These are phyloP conservation scores for Phytophthora ohioensis DNA, from an alignment of 352 stramenopile genomes.

Conservation along the genomic window DNA sequence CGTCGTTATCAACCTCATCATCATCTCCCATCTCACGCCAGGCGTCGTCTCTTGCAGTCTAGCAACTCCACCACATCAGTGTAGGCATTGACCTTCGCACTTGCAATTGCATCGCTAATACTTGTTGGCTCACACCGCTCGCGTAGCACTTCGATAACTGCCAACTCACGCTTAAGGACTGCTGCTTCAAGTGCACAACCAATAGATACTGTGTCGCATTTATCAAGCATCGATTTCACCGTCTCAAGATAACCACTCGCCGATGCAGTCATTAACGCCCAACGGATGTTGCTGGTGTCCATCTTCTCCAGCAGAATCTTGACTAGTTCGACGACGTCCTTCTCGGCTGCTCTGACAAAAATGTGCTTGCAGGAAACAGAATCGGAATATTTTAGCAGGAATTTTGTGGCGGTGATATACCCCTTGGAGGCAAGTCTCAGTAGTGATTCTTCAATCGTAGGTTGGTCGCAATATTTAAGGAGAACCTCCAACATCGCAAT, in stretches of 20 bases:
- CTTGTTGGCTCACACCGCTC: background rate
- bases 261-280: background rate
- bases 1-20: too few species aligned
- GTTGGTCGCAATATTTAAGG: background rate
- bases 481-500: background rate
- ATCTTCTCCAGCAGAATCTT: background rate
- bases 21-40: too few species aligned
- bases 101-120: background rate
- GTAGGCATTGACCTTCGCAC: background rate
- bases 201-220: background rate
- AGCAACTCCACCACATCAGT: background rate
- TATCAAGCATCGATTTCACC: background rate
- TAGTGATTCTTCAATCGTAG: background rate
- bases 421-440: background rate
- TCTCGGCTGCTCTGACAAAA: background rate
- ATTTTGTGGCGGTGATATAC: background rate
- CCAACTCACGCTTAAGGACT: background rate
- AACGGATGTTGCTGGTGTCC: background rate
- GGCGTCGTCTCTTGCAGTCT: background rate
- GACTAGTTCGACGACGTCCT: background rate
- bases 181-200: constrained; percentile 1
- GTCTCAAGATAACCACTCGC: background rate
- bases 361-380: background rate
- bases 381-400: background rate
- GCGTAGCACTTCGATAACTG: background rate